Evolutionary conservation across 2,329 filamentous ascomycete species (phyloP).

Genomic region (Verticillium nonalfalfae): DNA sequence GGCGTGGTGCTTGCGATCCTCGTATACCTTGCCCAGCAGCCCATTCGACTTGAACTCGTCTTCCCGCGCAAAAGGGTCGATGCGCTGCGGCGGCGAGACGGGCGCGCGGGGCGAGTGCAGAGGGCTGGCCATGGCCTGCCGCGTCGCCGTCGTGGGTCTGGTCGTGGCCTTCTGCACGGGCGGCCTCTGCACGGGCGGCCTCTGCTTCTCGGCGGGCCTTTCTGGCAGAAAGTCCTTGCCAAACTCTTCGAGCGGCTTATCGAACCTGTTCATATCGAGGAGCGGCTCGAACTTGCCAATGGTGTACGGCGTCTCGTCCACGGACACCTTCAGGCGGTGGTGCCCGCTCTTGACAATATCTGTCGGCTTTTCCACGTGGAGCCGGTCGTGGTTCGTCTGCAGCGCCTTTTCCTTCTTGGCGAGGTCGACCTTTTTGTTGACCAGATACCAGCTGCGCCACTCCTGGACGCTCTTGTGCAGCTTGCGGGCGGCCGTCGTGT

Average conservation of each 20-base stretch:
- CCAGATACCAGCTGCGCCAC: conserved; percentile 91
- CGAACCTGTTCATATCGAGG: conserved; percentile 55
- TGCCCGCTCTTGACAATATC: conserved; percentile 22
- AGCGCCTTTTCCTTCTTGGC: conserved; percentile 26
- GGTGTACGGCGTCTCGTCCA: conserved; percentile 49
- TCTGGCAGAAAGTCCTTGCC: conserved; percentile 34
- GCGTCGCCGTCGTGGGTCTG: neutral
- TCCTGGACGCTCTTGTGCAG: conserved; percentile 68
- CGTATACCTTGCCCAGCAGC: conserved; percentile 43
- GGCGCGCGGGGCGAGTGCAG: neutral
- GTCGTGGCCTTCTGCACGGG: too few species aligned
- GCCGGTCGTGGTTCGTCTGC: conserved; percentile 20
- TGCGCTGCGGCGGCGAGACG: conserved; percentile 3
- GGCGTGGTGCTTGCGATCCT: conserved; percentile 36
- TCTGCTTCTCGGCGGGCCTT: neutral
- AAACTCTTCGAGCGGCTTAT: conserved; percentile 43
- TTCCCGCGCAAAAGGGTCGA: conserved; percentile 18
- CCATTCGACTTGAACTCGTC: conserved; percentile 43
- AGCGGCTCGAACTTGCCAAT: conserved; percentile 65
- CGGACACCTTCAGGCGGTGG: conserved; percentile 31
- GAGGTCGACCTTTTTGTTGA: conserved; percentile 56
- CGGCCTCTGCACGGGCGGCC: neutral
- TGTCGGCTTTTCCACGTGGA: conserved; percentile 20
- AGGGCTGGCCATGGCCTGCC: conserved; percentile 6
- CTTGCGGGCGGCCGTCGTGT: conserved; percentile 55